Base-by-base conservation (phyloP, 1,284 basidiomycete genomes). In the Moesziomyces aphidis region DNA sequence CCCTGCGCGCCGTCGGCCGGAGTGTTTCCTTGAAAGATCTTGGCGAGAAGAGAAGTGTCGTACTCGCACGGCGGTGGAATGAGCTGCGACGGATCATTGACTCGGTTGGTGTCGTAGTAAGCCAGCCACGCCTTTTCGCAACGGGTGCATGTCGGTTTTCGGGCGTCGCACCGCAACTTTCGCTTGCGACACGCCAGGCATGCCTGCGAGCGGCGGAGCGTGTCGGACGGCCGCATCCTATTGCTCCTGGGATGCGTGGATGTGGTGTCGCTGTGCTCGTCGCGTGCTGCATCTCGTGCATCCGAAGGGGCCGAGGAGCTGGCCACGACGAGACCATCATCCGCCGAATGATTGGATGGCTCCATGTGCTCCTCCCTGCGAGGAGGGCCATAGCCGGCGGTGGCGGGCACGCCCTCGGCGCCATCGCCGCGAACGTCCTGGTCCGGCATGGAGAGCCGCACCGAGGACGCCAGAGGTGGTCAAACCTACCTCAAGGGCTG, bases 121-220 rank as follows among this genome's bases (percentile, higher is more conserved):
- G 58, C 50, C 9, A 61, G 55, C 68, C 68, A 71, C 3, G 68
- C 68, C 42, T 57, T 61, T 43, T 71, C 62, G 43, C 62, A 71
- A 6, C 62, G 62, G 24, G 68, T 65, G 59, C 68, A 71, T 8
- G 68, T 65, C 0, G 68, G 68, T 55, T 71, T 71, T 50, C 53
- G 61, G 8, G 68, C 68, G 45, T 71, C 68, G 26, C 68, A 71
- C 36, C 68, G 62, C 10, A 71, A 58, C 48, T 71, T 71, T 15
- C 68, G 51, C 52, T 66, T 71, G 8, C 68, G 58, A 53, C 68
- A 66, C 13, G 68, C 68, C 11, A 71, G 51, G 31, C 68, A 71
- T 15, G 68, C 68, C 23, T 71, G 68, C 26, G 62, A 71, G 17
- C 62, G 58, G 23, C 68, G 68, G 2, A 71, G 59, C 28, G 62